These are phyloP conservation scores for Priceomyces haplophilus DNA, from an alignment of 805 yeast species.

Conservation along the genomic window DNA sequence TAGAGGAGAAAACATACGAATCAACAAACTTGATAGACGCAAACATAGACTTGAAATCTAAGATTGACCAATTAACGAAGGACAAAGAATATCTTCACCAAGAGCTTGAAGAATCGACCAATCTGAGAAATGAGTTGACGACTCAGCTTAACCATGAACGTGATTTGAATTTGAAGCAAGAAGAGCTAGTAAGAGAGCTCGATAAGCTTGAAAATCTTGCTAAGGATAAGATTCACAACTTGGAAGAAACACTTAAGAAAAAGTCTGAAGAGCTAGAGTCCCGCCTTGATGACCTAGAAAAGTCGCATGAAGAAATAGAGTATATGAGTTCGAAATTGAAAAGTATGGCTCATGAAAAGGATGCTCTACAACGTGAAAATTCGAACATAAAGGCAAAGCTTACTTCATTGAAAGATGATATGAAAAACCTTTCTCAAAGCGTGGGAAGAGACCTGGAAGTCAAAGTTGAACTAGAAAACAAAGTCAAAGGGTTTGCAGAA, in stretches of 20 bases:
- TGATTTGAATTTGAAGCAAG: constrained; percentile 18
- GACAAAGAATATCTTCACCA: constrained; percentile 18
- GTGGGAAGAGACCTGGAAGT: background rate
- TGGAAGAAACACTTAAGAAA: constrained; percentile 17
- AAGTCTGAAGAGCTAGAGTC: constrained; percentile 6
- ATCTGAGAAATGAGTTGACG: constrained; percentile 12
- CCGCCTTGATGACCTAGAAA: constrained; percentile 5
- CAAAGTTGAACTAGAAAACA: background rate
- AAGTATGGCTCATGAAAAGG: constrained; percentile 12
- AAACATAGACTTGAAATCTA: constrained; percentile 11
- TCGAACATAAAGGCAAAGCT: constrained; percentile 10
- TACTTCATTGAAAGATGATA: constrained; percentile 8
- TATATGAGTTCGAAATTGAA: constrained; percentile 3
- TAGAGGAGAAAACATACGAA: constrained; percentile 4
- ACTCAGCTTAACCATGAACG: constrained; percentile 6
- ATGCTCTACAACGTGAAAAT: constrained; percentile 9
- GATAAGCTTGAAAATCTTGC: constrained; percentile 22
- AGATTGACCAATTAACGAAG: constrained; percentile 15
- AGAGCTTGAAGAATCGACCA: constrained; percentile 4
- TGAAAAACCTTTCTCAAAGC: constrained; percentile 12
- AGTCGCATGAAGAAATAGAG: background rate
- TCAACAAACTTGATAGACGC: constrained; percentile 8
- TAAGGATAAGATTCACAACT: constrained; percentile 17
- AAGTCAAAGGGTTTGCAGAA: constrained; percentile 1
- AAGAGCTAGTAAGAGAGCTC: constrained; percentile 21